Evolutionary conservation across 192 early-diverging fungal species (phyloP).

Genomic region (Pecoramyces ruminantium): DNA sequence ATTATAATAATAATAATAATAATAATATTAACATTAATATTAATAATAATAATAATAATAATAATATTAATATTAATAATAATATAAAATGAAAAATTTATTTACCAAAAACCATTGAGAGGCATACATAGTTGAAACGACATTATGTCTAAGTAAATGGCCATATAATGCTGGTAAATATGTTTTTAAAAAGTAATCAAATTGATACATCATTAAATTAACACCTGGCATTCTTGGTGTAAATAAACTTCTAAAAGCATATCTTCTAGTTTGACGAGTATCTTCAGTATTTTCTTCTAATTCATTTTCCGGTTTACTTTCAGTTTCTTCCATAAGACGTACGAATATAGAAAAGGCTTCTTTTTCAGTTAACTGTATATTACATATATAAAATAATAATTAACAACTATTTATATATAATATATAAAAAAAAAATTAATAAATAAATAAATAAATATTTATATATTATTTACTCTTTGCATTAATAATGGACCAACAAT

Average conservation of each 20-base stretch:
- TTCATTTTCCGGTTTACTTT: neutral
- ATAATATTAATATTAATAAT: too few relatives aligned
- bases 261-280: neutral
- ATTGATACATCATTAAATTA: slow-evolving; percentile 75
- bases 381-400: too few relatives aligned
- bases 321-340: slow-evolving; percentile 54
- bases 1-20: too few relatives aligned
- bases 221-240: slow-evolving; percentile 77
- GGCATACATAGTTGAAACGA: slow-evolving; percentile 58
- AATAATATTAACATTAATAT: too few relatives aligned
- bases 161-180: slow-evolving; percentile 57
- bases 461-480: slow-evolving; percentile 42
- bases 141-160: slow-evolving; percentile 66
- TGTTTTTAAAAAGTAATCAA: slow-evolving; percentile 72
- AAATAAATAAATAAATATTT: too few relatives aligned
- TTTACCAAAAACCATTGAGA: slow-evolving; percentile 51
- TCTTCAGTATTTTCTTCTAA: neutral
- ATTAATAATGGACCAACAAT: slow-evolving; percentile 77
- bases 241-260: slow-evolving; percentile 65
- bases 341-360: slow-evolving; percentile 90
- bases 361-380: slow-evolving; percentile 87
- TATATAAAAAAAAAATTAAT: too few relatives aligned
- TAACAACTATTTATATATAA: too few relatives aligned
- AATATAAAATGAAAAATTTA: too few relatives aligned
- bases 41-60: too few relatives aligned